These are phyloP conservation scores for Claviceps pazoutovae DNA, from an alignment of 2,329 filamentous ascomycete species.

Conservation along the genomic window DNA sequence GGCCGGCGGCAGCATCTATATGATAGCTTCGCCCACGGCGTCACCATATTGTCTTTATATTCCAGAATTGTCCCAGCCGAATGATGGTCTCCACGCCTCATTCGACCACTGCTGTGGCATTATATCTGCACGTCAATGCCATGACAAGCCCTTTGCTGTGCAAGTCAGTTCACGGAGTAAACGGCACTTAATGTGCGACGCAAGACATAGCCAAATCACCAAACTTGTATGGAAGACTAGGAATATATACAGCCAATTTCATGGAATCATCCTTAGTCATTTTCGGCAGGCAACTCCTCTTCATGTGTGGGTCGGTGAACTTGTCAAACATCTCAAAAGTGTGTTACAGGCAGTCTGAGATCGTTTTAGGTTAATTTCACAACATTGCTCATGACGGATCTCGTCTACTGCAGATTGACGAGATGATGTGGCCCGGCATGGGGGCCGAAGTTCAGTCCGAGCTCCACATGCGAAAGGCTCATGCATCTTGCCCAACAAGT, in stretches of 20 bases:
- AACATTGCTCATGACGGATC: conserved; percentile 75
- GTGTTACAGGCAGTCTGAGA: conserved; percentile 23
- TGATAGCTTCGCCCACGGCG: no score
- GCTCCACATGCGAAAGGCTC: conserved; percentile 37
- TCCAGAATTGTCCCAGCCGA: conserved; percentile 34
- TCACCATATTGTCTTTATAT: no score
- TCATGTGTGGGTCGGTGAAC: conserved; percentile 62
- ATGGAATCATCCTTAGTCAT: conserved; percentile 49
- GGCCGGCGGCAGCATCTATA: no score
- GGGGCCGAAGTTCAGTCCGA: conserved; percentile 68
- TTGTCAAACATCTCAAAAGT: conserved; percentile 50
- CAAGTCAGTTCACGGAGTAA: conserved; percentile 30
- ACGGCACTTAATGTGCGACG: conserved; percentile 44
- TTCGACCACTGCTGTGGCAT: conserved; percentile 83
- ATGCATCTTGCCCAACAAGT: conserved; percentile 7
- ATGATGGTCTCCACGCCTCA: conserved; percentile 51
- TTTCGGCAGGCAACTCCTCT: conserved; percentile 49
- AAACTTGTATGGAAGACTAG: conserved; percentile 63
- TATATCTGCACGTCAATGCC: conserved; percentile 64
- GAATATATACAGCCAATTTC: conserved; percentile 60
- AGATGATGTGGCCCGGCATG: conserved; percentile 80
- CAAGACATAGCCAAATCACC: conserved; percentile 50
- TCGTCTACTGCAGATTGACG: conserved; percentile 53
- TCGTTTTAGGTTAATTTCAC: conserved; percentile 43
- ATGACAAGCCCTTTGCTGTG: conserved; percentile 60